Evolutionary conservation across 495 filamentous ascomycete genomes (phyloP).

Genomic region (Aspergillus steynii): DNA sequence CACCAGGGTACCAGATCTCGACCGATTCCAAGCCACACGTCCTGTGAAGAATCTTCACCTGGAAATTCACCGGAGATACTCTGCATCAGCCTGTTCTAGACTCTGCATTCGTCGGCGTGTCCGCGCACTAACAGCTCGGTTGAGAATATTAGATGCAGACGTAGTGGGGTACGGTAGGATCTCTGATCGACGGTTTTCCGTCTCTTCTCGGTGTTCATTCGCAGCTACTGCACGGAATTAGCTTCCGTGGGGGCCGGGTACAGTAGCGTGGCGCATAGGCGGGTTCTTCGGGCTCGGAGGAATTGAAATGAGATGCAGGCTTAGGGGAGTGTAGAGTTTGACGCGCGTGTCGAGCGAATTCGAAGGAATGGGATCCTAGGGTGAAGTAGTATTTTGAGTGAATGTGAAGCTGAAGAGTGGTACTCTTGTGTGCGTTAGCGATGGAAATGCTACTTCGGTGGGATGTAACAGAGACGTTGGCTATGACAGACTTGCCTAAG

Average conservation of each 20-base stretch:
- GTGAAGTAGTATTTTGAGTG: not conserved
- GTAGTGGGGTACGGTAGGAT: not conserved
- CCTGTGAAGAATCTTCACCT: too few species aligned
- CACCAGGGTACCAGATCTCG: too few species aligned
- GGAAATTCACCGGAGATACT: not conserved
- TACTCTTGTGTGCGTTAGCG: too few species aligned
- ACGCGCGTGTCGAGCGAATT: not conserved
- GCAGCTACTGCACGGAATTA: too few species aligned
- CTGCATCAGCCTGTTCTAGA: not conserved
- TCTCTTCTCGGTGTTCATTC: not conserved
- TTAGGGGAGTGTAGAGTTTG: not conserved
- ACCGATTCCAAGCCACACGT: too few species aligned
- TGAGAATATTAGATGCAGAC: too few species aligned
- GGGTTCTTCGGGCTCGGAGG: not conserved
- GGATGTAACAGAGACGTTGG: not conserved
- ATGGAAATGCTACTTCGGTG: not conserved
- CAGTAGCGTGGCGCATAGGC: not conserved
- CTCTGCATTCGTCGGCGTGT: not conserved
- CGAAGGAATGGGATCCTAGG: not conserved
- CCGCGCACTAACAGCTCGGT: too few species aligned
- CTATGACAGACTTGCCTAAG: too few species aligned
- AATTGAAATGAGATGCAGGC: not conserved
- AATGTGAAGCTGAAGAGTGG: too few species aligned
- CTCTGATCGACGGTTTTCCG: not conserved
- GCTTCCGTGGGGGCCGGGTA: too few species aligned